phyloP scores from a whole-genome alignment of 202 grass and related monocot species.

The Sporobolus alterniflorus region DNA sequence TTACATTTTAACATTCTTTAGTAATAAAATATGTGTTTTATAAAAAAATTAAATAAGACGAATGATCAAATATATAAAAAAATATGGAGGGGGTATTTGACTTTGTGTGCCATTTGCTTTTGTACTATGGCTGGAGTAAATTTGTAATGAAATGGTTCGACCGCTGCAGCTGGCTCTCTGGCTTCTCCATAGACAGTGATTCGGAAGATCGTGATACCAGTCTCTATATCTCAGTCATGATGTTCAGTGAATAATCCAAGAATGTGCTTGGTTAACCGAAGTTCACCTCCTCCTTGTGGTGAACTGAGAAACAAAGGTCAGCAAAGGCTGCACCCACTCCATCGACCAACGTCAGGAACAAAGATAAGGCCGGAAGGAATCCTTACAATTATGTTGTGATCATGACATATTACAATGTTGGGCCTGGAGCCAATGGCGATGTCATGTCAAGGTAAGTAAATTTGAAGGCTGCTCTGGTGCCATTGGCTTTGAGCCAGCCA shows the following conservation, averaged over 20 bases:
- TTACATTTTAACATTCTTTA: too few relatives aligned
- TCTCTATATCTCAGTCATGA: neutral
- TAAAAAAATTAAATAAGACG: too few relatives aligned
- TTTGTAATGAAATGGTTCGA: too few relatives aligned
- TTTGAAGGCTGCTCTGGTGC: conserved; percentile 23
- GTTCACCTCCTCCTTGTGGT: neutral
- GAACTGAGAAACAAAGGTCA: conserved; percentile 40
- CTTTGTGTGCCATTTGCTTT: too few relatives aligned
- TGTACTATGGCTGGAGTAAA: too few relatives aligned
- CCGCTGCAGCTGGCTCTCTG: too few relatives aligned
- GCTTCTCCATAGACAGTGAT: too few relatives aligned
- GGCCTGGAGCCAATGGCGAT: conserved; percentile 31
- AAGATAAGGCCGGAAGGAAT: conserved; percentile 38
- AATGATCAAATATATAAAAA: too few relatives aligned
- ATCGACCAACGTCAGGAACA: conserved; percentile 44
- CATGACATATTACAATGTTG: conserved; percentile 30
- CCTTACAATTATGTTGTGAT: conserved; percentile 36
- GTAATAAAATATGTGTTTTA: too few relatives aligned
- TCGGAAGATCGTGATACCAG: too few relatives aligned
- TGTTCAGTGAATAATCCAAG: conserved; percentile 11
- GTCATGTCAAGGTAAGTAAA: conserved; percentile 1
- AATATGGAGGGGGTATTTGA: too few relatives aligned
- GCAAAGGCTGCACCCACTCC: conserved; percentile 55
- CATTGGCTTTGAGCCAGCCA: conserved; percentile 33
- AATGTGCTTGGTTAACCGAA: neutral